phyloP scores from a whole-genome alignment of 805 yeast species.

The Tetrapisispora iriomotensis region DNA sequence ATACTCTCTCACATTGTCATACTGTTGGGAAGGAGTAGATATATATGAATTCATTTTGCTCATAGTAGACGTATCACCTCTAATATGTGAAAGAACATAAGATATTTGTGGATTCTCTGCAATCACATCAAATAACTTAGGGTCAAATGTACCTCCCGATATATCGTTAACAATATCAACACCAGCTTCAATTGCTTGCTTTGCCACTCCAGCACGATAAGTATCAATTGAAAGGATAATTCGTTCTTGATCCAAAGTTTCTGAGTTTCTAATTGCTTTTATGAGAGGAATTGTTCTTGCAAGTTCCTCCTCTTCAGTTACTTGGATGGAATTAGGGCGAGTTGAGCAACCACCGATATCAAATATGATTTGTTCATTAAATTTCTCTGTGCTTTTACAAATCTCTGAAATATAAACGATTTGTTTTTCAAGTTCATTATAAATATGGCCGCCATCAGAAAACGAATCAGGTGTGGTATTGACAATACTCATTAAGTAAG shows the following conservation, averaged over 20 bases:
- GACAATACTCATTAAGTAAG: slow-evolving; percentile 76
- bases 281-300: slow-evolving; percentile 63
- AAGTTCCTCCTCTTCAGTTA: slow-evolving; percentile 56
- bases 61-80: slow-evolving; percentile 81
- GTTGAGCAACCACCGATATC: slow-evolving; percentile 96
- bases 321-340: slow-evolving; percentile 67
- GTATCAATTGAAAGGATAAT: slow-evolving; percentile 79
- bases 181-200: slow-evolving; percentile 56
- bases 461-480: slow-evolving; percentile 93
- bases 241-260: slow-evolving; percentile 29
- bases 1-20: slow-evolving; percentile 17
- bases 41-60: slow-evolving; percentile 44
- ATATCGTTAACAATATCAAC: slow-evolving; percentile 91
- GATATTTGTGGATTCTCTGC: slow-evolving; percentile 58
- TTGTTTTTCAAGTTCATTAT: slow-evolving; percentile 30
- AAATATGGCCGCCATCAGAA: slow-evolving; percentile 77
- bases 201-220: slow-evolving; percentile 68
- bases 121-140: slow-evolving; percentile 55
- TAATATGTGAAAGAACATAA: slow-evolving; percentile 70
- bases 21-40: slow-evolving; percentile 15
- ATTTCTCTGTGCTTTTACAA: slow-evolving; percentile 49
- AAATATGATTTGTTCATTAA: slow-evolving; percentile 37
- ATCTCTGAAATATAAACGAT: slow-evolving; percentile 39
- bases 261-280: slow-evolving; percentile 42
- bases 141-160: slow-evolving; percentile 68